These are phyloP conservation scores for Botryotinia narcissicola DNA, from an alignment of 2,329 filamentous ascomycete genomes.

Conservation along the genomic window DNA sequence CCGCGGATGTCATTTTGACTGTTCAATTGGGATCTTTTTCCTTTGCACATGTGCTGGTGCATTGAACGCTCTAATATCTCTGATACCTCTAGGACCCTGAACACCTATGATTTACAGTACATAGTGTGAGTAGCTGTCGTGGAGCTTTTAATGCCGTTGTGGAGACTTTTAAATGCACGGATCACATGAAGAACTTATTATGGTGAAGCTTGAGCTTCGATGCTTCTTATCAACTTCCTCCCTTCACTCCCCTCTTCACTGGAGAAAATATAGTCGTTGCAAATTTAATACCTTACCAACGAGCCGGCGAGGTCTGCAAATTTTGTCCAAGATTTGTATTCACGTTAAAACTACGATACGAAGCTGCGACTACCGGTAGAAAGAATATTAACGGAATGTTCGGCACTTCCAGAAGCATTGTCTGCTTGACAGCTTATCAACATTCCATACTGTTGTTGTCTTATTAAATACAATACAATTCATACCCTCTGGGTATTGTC, in stretches of 20 bases:
- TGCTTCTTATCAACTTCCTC: neutral
- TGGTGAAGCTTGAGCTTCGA: neutral
- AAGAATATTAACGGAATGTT: neutral
- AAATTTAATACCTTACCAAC: neutral
- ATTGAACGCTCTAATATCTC: neutral
- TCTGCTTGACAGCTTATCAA: conserved; percentile 7
- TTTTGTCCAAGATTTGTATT: neutral
- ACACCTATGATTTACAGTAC: conserved; percentile 4
- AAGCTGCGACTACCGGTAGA: neutral
- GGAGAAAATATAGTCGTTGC: neutral
- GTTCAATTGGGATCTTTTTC: neutral
- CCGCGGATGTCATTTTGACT: conserved; percentile 35
- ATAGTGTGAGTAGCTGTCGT: conserved; percentile 10
- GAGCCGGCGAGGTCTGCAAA: neutral
- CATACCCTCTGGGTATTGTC: neutral
- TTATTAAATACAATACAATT: neutral
- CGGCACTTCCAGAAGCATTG: conserved; percentile 1
- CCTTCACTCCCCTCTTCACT: neutral
- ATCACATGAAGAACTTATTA: neutral
- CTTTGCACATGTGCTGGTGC: neutral
- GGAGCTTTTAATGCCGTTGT: conserved; percentile 7
- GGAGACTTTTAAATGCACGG: conserved; percentile 8
- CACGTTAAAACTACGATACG: neutral
- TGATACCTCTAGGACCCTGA: neutral
- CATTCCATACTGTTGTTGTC: neutral